These are phyloP conservation scores for Aspergillus jensenii DNA, from an alignment of 2,329 filamentous ascomycete species.

Conservation along the genomic window DNA sequence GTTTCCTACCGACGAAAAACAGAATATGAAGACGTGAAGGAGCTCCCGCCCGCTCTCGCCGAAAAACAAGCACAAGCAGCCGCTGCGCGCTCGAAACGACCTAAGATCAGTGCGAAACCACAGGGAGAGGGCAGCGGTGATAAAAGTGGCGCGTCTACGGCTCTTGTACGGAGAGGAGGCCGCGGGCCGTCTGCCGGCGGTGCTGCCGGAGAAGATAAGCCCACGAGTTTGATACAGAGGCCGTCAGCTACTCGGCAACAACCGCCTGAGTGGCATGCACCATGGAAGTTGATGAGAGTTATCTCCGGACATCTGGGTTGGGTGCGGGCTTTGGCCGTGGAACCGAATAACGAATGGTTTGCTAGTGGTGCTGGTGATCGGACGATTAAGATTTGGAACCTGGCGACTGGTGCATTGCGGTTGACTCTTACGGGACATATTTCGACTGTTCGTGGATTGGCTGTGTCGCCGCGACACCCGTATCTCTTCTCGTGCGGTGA, in stretches of 20 bases:
- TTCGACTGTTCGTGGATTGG: slow-evolving; percentile 86
- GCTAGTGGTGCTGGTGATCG: slow-evolving; percentile 91
- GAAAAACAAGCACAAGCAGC: slow-evolving; percentile 73
- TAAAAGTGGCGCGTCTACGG: slow-evolving; percentile 53
- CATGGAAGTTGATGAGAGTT: slow-evolving; percentile 97
- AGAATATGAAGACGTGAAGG: slow-evolving; percentile 77
- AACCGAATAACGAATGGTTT: slow-evolving; percentile 97
- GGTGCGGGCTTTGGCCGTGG: slow-evolving; percentile 85
- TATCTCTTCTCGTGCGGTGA: slow-evolving; percentile 98
- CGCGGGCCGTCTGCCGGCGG: slow-evolving; percentile 26
- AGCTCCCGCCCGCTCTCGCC: slow-evolving; percentile 74
- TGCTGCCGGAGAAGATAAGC: slow-evolving; percentile 47
- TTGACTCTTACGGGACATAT: slow-evolving; percentile 93
- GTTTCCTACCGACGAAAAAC: slow-evolving; percentile 47
- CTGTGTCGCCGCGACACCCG: slow-evolving; percentile 88
- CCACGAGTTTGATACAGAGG: slow-evolving; percentile 62
- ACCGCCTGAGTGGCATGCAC: slow-evolving; percentile 93
- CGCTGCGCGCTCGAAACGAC: slow-evolving; percentile 62
- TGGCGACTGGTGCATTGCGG: slow-evolving; percentile 80
- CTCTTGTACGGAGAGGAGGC: slow-evolving; percentile 50
- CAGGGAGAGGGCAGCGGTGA: slow-evolving; percentile 41
- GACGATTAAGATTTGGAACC: slow-evolving; percentile 98
- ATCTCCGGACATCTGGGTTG: slow-evolving; percentile 96
- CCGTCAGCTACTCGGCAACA: slow-evolving; percentile 63
- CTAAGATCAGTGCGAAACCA: slow-evolving; percentile 54